These are phyloP conservation scores for Conticribra guillardii DNA, from an alignment of 108 stramenopile genomes.

Conservation along the genomic window DNA sequence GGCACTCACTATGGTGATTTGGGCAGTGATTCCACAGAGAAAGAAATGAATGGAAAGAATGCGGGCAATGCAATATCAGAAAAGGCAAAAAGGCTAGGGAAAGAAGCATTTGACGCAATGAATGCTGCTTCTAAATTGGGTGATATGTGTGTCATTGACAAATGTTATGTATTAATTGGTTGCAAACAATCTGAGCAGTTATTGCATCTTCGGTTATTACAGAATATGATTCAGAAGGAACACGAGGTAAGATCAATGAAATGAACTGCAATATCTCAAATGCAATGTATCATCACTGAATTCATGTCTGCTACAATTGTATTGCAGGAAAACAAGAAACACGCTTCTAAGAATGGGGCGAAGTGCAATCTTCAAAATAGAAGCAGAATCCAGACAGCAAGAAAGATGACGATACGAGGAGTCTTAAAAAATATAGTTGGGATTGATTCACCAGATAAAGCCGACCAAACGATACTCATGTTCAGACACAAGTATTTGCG, in stretches of 20 bases:
- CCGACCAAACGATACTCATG: not conserved
- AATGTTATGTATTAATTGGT: constrained; percentile 35
- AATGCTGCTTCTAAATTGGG: not conserved
- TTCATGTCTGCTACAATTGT: no score
- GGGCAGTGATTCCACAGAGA: not conserved
- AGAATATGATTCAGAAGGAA: constrained; percentile 30
- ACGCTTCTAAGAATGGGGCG: no score
- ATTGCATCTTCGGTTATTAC: constrained; percentile 22
- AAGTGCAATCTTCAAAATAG: not conserved
- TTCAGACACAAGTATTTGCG: not conserved
- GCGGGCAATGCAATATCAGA: not conserved
- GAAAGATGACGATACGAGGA: not conserved
- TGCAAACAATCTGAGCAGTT: constrained; percentile 20
- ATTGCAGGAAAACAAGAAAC: no score
- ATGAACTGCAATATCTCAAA: not conserved
- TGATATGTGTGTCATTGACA: constrained; percentile 12
- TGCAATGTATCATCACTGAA: not conserved
- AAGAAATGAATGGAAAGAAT: no score
- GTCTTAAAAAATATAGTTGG: not conserved
- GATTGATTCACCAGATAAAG: not conserved
- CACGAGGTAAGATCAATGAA: constrained; percentile 2
- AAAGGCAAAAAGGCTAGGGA: not conserved
- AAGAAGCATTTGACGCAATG: constrained; percentile 23
- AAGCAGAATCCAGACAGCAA: not conserved
- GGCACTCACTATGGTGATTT: not conserved